These are phyloP conservation scores for Alternaria viburni DNA, from an alignment of 2,329 filamentous ascomycete genomes.

Conservation along the genomic window DNA sequence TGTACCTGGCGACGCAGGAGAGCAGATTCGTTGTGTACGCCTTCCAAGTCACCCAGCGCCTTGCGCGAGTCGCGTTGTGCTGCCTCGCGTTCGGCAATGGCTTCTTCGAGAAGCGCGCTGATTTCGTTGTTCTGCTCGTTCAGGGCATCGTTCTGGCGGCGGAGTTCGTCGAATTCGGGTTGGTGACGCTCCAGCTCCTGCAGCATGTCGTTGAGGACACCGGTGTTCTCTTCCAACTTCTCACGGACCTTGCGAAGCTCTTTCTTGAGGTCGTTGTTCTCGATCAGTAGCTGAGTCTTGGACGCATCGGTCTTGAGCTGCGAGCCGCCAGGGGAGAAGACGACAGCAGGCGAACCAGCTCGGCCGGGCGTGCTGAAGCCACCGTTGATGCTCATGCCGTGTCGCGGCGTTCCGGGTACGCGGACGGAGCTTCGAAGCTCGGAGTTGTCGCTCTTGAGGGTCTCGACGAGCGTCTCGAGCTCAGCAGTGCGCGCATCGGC, in stretches of 20 bases:
- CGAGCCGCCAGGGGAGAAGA: conserved; percentile 62
- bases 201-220: conserved; percentile 84
- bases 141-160: conserved; percentile 79
- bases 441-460: conserved; percentile 62
- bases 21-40: conserved; percentile 68
- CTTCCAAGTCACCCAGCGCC: conserved; percentile 74
- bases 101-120: conserved; percentile 81
- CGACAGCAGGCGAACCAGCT: conserved; percentile 56
- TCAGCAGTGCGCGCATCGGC: conserved; percentile 69
- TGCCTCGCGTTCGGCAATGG: conserved; percentile 78
- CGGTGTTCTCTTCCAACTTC: conserved; percentile 74
- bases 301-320: conserved; percentile 62
- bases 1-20: conserved; percentile 86
- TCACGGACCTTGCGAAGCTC: conserved; percentile 77
- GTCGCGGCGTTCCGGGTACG: conserved; percentile 60
- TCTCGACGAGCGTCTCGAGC: conserved; percentile 67
- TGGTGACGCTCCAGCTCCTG: conserved; percentile 82
- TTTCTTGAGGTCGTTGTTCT: conserved; percentile 69
- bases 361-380: conserved; percentile 57
- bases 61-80: conserved; percentile 81
- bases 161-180: conserved; percentile 86
- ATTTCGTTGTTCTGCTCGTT: conserved; percentile 77
- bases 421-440: conserved; percentile 47
- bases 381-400: conserved; percentile 56
- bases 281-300: conserved; percentile 68